These are phyloP conservation scores for Kappamyces sp. DNA, from an alignment of 192 early-diverging fungal species.

Conservation along the genomic window DNA sequence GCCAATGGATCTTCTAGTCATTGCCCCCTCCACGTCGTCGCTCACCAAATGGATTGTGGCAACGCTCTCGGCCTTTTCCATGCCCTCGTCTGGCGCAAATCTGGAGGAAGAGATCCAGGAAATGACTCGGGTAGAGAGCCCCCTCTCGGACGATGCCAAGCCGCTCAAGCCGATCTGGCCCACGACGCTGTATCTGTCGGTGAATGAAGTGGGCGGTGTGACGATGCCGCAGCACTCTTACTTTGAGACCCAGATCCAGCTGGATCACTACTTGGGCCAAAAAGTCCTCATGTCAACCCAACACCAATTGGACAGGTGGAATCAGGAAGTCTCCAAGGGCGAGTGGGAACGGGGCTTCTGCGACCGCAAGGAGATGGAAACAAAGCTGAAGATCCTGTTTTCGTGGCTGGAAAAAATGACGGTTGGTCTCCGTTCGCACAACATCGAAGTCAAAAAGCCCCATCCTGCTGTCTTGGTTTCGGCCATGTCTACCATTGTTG, in stretches of 20 bases:
- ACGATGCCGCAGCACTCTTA: not conserved
- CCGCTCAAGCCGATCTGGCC: not conserved
- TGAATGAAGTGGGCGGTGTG: not conserved
- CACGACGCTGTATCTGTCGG: slow-evolving; percentile 1
- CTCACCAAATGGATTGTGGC: slow-evolving; percentile 24
- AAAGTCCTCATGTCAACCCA: slow-evolving; percentile 13
- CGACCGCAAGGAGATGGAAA: slow-evolving; percentile 4
- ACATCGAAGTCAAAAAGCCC: slow-evolving; percentile 3
- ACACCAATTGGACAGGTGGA: slow-evolving; percentile 6
- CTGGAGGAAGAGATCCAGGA: slow-evolving; percentile 4
- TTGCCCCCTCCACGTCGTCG: slow-evolving; percentile 8
- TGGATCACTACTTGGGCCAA: slow-evolving; percentile 9
- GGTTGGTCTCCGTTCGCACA: not conserved
- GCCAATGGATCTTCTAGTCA: slow-evolving; percentile 18
- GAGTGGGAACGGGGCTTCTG: slow-evolving; percentile 17
- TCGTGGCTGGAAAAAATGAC: not conserved
- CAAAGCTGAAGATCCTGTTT: not conserved
- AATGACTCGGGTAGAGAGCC: not conserved
- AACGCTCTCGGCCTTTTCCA: slow-evolving; percentile 23
- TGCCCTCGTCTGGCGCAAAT: slow-evolving; percentile 15
- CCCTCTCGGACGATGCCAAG: not conserved
- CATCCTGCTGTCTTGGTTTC: slow-evolving; percentile 8
- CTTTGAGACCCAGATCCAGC: slow-evolving; percentile 2
- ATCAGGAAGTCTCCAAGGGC: slow-evolving; percentile 13
- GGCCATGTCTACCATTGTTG: not conserved